Conservation (phyloP, 164 flowering plant genomes). For the Brasenia schreberi region DNA sequence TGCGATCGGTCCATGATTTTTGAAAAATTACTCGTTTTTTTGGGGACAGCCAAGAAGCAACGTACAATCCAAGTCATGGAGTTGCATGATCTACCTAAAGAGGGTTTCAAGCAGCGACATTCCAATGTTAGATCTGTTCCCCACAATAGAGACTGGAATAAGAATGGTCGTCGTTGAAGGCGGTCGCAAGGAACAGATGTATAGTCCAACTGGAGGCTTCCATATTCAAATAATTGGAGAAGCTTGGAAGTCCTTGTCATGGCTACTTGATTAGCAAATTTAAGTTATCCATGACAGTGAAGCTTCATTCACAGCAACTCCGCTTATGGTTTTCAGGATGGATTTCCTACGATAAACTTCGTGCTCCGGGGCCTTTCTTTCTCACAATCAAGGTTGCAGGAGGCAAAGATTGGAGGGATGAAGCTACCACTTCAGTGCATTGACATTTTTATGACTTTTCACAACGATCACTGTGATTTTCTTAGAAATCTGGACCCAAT, state of each 20-base stretch:
- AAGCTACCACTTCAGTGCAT: too few species aligned
- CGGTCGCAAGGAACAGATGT: not conserved
- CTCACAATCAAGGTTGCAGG: too few species aligned
- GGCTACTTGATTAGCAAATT: too few species aligned
- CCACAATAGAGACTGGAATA: slow-evolving; percentile 36
- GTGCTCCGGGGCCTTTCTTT: too few species aligned
- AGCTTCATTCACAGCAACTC: not conserved
- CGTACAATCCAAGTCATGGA: slow-evolving; percentile 79
- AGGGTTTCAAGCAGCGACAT: slow-evolving; percentile 27
- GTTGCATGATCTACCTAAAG: slow-evolving; percentile 66
- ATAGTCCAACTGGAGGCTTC: too few species aligned
- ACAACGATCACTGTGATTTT: too few species aligned
- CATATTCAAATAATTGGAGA: too few species aligned
- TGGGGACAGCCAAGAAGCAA: slow-evolving; percentile 52
- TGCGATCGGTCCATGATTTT: not conserved
- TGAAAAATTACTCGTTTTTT: not conserved
- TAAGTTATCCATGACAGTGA: not conserved
- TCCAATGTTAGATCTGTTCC: slow-evolving; percentile 32
- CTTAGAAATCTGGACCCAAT: too few species aligned
- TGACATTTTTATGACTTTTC: too few species aligned
- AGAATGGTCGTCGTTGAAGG: slow-evolving; percentile 28
- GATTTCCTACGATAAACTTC: too few species aligned
- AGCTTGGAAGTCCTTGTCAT: too few species aligned
- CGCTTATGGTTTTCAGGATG: not conserved
- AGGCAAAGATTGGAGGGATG: too few species aligned